These are phyloP conservation scores for Ophiosphaerella korrae DNA, from an alignment of 2,329 filamentous ascomycete genomes.

Conservation along the genomic window DNA sequence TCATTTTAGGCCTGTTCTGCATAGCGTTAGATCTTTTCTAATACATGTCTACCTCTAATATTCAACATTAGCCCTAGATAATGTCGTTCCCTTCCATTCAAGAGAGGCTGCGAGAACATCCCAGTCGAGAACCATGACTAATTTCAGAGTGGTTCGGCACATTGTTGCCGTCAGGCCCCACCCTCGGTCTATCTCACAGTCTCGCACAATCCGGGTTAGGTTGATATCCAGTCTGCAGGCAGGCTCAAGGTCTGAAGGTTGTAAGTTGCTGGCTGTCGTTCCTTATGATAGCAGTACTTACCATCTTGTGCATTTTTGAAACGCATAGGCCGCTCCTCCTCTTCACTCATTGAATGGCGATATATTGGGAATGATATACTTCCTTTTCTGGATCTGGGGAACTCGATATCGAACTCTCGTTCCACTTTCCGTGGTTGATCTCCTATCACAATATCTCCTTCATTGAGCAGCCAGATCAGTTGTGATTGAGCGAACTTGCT, in stretches of 20 bases:
- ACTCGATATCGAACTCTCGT: slow-evolving; percentile 9
- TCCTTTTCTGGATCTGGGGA: slow-evolving; percentile 5
- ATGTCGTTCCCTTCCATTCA: slow-evolving; percentile 8
- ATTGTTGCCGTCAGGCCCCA: slow-evolving; percentile 1
- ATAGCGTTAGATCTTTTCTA: not conserved
- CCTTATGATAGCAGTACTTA: not conserved
- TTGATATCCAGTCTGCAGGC: slow-evolving; percentile 11
- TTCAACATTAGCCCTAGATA: slow-evolving; percentile 2
- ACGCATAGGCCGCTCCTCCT: slow-evolving; percentile 13
- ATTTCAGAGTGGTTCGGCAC: slow-evolving; percentile 7
- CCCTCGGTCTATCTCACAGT: not conserved
- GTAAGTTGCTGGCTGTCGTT: not conserved
- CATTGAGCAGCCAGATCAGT: slow-evolving; percentile 21
- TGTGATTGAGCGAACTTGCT: slow-evolving; percentile 11
- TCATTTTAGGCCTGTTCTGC: too few relatives aligned
- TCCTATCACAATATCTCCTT: slow-evolving; percentile 21
- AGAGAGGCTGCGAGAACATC: slow-evolving; percentile 10
- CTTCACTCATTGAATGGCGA: slow-evolving; percentile 9
- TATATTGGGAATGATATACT: slow-evolving; percentile 9
- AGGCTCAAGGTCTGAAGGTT: slow-evolving; percentile 8
- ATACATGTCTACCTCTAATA: not conserved
- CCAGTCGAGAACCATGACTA: slow-evolving; percentile 10
- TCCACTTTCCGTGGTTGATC: slow-evolving; percentile 6
- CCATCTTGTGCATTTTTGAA: slow-evolving; percentile 8
- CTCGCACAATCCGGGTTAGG: slow-evolving; percentile 2